Base-by-base conservation (phyloP, 345 rosid species). In the Mangifera indica region DNA sequence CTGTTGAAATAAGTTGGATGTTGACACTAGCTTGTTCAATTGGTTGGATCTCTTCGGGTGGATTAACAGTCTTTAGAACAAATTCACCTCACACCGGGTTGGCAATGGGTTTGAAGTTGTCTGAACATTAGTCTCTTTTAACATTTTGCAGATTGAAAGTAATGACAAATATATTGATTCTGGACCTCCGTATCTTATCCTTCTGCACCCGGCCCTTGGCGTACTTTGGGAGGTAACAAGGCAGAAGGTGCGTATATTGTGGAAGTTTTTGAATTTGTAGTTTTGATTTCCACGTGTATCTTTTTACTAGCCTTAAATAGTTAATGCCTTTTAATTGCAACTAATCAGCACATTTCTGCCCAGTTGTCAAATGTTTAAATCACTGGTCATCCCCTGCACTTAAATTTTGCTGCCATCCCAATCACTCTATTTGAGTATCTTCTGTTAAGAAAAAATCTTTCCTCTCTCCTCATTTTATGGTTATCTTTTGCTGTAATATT, bases 151-250 rank as follows among this genome's bases (percentile, higher is more conserved):
- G 97, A 70, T 91, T 74, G 90, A 85, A 79, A 70, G 84, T 69
- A 90, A 94, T 66, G 89, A 86, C 60, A 82, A 69, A 15, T 94
- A 91, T 71, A 78, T 85, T 42, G 70, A 85, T 61, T 82, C 86
- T 63, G 90, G 89, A 72, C 97, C 97, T 48, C 97, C 97, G 20
- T 91, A 84, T 87, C 92, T 91, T 63, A 90, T 94, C 76, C 84
- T 92, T 84, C 80, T 94, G 69, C 98, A 92, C 84, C 97, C 97
- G 45, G 96, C 92, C 67, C 93, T 92, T 2, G 98, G 97, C 69
- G 97, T 96, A 62, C 91, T 91, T 85, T 94, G 98, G 97, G 93
- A 94, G 77, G 88, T 94, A 57, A 79, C 87, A 54, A 81, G 91
- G 79, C 95, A 90, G 80, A 94, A 91, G 86, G 98, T 87, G 75